Conservation (phyloP, 768 basidiomycete species). For the Collybia sordida region DNA sequence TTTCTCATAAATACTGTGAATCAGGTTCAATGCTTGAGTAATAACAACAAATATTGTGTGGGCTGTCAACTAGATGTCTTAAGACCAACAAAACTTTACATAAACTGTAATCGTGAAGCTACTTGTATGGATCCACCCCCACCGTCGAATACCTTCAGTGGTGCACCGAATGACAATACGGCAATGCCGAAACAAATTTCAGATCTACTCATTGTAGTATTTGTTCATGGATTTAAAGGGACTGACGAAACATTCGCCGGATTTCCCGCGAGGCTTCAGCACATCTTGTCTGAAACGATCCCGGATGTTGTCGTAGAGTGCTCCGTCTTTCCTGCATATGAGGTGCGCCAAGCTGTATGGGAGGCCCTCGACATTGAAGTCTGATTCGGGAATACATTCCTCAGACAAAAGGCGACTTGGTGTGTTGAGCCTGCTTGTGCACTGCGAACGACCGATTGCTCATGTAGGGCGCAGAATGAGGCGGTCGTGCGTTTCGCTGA, state of each 20-base stretch:
- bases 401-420: conserved; percentile 89
- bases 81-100: too few species aligned
- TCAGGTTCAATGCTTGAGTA: too few species aligned
- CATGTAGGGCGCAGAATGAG: conserved; percentile 48
- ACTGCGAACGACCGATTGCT: conserved; percentile 8
- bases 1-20: too few species aligned
- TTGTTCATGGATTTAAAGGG: conserved; percentile 75
- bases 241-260: conserved; percentile 68
- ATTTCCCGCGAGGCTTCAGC: conserved; percentile 80
- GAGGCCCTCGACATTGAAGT: neutral
- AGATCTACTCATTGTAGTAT: conserved; percentile 66
- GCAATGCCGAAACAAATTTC: conserved; percentile 21
- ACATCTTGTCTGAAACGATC: conserved; percentile 70
- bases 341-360: conserved; percentile 44
- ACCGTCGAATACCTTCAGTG: neutral
- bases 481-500: conserved; percentile 87
- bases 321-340: conserved; percentile 86
- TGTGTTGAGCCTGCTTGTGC: conserved; percentile 38
- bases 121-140: neutral
- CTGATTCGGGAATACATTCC: conserved; percentile 1
- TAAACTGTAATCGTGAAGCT: too few species aligned
- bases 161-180: neutral
- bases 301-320: conserved; percentile 61
- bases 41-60: too few species aligned
- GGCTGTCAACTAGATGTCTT: too few species aligned